Evolutionary conservation across 306 rosid genomes (phyloP).

Genomic region (Dryas alaskensis): DNA sequence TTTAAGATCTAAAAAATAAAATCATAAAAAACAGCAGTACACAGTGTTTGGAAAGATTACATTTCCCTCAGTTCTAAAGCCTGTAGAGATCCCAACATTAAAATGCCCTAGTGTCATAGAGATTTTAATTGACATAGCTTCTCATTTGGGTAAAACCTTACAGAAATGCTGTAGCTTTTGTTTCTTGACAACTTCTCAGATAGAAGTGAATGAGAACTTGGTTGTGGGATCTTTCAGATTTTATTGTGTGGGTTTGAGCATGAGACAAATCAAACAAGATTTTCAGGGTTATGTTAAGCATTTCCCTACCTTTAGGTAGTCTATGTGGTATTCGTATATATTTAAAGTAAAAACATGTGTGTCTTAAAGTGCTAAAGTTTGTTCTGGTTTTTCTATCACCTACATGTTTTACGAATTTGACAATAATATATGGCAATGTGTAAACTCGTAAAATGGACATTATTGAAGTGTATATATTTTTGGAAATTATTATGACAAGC

Average conservation of each 20-base stretch:
- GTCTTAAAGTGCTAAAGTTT: no score
- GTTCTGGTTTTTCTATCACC: no score
- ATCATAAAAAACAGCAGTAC: background rate
- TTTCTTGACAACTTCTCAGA: background rate
- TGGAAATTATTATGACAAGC: background rate
- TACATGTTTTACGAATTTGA: background rate
- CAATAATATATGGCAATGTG: background rate
- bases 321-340: background rate
- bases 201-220: constrained; percentile 5
- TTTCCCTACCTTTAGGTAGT: background rate
- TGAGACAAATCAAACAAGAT: background rate
- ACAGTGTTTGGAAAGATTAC: background rate
- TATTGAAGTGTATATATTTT: background rate
- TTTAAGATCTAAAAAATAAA: background rate
- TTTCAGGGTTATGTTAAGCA: background rate
- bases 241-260: background rate
- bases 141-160: background rate
- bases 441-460: background rate
- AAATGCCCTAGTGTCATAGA: background rate
- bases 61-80: background rate
- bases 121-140: background rate
- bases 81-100: background rate
- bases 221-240: background rate
- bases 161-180: background rate
- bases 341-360: background rate